phyloP scores from a whole-genome alignment of 2,329 filamentous ascomycete genomes.

The Claviceps pusilla region DNA sequence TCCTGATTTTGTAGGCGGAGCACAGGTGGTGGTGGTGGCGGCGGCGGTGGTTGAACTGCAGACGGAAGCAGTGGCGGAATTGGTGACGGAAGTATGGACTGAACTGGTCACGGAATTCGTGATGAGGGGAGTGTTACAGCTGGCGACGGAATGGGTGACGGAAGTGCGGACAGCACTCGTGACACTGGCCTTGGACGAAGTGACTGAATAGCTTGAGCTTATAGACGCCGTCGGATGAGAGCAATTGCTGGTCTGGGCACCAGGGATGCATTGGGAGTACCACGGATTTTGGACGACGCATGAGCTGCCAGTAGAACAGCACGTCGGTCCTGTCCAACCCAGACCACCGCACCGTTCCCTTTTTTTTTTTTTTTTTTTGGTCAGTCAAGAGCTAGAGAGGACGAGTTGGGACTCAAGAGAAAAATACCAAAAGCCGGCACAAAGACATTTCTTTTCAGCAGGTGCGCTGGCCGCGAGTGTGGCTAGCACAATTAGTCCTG shows the following conservation, averaged over 20 bases:
- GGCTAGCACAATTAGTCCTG: slow-evolving; percentile 5
- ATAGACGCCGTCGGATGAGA: slow-evolving; percentile 15
- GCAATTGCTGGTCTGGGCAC: slow-evolving; percentile 6
- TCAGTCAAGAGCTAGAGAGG: background rate
- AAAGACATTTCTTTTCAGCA: slow-evolving; percentile 23
- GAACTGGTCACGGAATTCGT: background rate
- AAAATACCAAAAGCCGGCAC: slow-evolving; percentile 18
- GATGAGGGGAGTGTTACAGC: background rate
- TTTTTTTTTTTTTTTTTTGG: background rate
- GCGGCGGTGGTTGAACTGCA: background rate
- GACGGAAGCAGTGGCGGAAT: background rate
- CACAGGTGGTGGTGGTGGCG: background rate
- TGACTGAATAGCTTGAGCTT: slow-evolving; percentile 27
- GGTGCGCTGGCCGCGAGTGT: slow-evolving; percentile 24
- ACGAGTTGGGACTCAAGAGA: slow-evolving; percentile 6
- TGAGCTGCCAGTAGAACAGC: slow-evolving; percentile 24
- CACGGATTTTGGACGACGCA: slow-evolving; percentile 21
- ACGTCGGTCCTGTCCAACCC: slow-evolving; percentile 28
- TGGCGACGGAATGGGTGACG: background rate
- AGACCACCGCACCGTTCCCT: slow-evolving; percentile 30
- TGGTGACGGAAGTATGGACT: background rate
- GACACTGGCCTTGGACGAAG: background rate
- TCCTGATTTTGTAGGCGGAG: slow-evolving; percentile 13
- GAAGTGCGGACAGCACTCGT: background rate
- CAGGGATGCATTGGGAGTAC: slow-evolving; percentile 23